Base-by-base conservation (phyloP, 1,139 yeast species). In the Lodderomyces pseudojiufengensis region DNA sequence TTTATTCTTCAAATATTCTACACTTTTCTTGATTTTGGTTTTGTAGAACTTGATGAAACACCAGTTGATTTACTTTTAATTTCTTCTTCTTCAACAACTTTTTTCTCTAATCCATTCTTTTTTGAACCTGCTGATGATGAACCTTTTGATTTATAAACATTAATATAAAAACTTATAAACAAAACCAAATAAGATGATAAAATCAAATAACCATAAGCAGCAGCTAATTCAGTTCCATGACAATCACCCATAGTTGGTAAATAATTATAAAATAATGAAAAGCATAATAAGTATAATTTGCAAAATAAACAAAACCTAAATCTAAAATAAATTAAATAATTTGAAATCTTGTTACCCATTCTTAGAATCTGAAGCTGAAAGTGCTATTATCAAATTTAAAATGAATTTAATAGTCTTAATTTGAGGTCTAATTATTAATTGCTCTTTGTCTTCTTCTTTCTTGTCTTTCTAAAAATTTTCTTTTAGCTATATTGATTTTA, bases 291-390 rank as follows among this genome's bases (percentile, higher is more conserved):
- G 86, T 81, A 71, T 86, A 90, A 38, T 95, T 82, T 39, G 96
- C 96, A 60, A 85, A 86, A 72, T 88, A 90, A 48, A 90, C 95
- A 57, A 88, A 88, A 31, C 76, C 78, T 58, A 92, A 76, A 62
- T 92, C 98, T 54, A 92, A 74, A 54, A 92, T 70, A 55, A 92
- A 92, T 69, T 92, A 98, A 53, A 85, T 76, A 65, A 92, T 92
- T 71, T 92, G 98, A 75, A 86, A 81, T 50, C 95, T 78, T 36
- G 98, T 92, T 51, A 92, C 97, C 97, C 97, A 92, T 68, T 90
- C 95, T 68, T 92, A n/a, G n/a, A n/a, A n/a, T n/a, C n/a, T n/a
- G n/a, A n/a, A n/a, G n/a, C n/a, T n/a, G n/a, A n/a, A n/a, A n/a
- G n/a, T n/a, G n/a, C n/a, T n/a, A n/a, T n/a, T n/a, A n/a, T n/a